phyloP scores from a whole-genome alignment of 495 filamentous ascomycete species.

The Aspergillus nidulans region DNA sequence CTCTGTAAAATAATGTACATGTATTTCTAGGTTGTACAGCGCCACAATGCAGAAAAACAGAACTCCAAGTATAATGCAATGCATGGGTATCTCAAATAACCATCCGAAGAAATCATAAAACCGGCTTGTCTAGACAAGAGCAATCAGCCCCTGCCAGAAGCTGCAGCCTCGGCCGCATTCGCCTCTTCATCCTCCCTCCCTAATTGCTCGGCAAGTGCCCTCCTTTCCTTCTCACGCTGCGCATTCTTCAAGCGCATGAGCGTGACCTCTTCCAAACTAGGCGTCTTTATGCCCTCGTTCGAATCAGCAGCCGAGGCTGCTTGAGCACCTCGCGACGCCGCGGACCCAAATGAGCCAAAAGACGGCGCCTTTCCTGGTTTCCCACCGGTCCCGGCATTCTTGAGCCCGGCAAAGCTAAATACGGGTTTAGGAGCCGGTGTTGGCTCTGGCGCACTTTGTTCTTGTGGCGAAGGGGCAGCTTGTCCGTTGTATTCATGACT shows the following conservation, averaged over 20 bases:
- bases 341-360: conserved; percentile 46
- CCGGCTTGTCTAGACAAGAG: not conserved
- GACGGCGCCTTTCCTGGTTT: conserved; percentile 43
- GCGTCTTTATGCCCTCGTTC: conserved; percentile 28
- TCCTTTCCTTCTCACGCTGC: conserved; percentile 51
- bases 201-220: conserved; percentile 52
- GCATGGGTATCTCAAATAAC: conserved; percentile 23
- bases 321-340: conserved; percentile 23
- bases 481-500: conserved; percentile 7
- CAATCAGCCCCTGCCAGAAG: conserved; percentile 5
- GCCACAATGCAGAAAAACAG: conserved; percentile 3
- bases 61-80: conserved; percentile 1
- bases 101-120: not conserved
- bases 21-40: conserved; percentile 18
- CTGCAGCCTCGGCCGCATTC: conserved; percentile 39
- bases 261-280: conserved; percentile 55
- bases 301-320: conserved; percentile 28
- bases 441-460: not conserved
- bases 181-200: conserved; percentile 47
- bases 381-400: conserved; percentile 22
- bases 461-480: not conserved
- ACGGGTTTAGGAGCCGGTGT: conserved; percentile 21
- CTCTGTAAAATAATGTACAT: conserved; percentile 22
- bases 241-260: conserved; percentile 59
- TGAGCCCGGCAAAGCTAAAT: conserved; percentile 37